These are phyloP conservation scores for Cyberlindnera maritima DNA, from an alignment of 805 yeast genomes.

Conservation along the genomic window DNA sequence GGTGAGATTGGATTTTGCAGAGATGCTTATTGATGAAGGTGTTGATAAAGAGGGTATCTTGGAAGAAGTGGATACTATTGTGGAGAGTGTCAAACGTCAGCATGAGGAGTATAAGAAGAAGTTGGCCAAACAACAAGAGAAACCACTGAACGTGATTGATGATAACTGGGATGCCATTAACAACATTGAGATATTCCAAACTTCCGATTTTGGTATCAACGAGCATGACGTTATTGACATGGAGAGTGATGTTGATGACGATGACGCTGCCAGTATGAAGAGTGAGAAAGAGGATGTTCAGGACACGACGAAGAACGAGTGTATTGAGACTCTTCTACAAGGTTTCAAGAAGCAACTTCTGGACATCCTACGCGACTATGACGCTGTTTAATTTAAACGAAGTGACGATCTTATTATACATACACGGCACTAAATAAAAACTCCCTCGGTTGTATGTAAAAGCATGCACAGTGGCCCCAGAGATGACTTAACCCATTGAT, in stretches of 20 bases:
- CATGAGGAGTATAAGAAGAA: slow-evolving; percentile 31
- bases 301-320: not conserved
- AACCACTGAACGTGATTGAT: slow-evolving; percentile 27
- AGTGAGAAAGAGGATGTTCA: not conserved
- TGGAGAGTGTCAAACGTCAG: slow-evolving; percentile 34
- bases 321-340: slow-evolving; percentile 5
- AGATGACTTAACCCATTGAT: too few relatives aligned
- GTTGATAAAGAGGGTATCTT: slow-evolving; percentile 30
- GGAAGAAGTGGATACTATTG: slow-evolving; percentile 38
- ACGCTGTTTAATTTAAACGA: not conserved
- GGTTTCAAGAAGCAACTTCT: slow-evolving; percentile 6
- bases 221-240: slow-evolving; percentile 48
- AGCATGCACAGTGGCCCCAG: too few relatives aligned
- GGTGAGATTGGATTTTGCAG: slow-evolving; percentile 44
- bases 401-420: too few relatives aligned
- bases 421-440: too few relatives aligned
- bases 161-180: slow-evolving; percentile 44
- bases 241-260: slow-evolving; percentile 23
- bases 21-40: slow-evolving; percentile 28
- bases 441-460: too few relatives aligned
- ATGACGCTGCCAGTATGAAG: slow-evolving; percentile 5
- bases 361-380: slow-evolving; percentile 1
- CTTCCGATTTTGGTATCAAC: slow-evolving; percentile 46
- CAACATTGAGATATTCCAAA: slow-evolving; percentile 38
- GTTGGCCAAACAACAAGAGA: slow-evolving; percentile 19